phyloP scores from a whole-genome alignment of 2,329 filamentous ascomycete genomes.

The Sclerotinia spermophila region DNA sequence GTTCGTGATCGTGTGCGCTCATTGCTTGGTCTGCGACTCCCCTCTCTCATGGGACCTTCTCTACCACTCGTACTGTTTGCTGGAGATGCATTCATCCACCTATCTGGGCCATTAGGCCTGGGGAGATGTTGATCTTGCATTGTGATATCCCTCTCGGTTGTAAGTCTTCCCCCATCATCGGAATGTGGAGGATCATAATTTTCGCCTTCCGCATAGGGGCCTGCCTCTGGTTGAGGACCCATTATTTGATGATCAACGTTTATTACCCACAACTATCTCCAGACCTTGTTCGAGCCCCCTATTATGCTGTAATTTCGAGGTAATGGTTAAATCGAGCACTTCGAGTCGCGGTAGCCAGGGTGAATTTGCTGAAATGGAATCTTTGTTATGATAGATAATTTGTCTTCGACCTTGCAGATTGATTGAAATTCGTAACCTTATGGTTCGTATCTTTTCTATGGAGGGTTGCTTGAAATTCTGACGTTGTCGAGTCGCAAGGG shows the following conservation, averaged over 20 bases:
- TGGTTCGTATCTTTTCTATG: constrained; percentile 16
- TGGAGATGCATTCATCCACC: constrained; percentile 33
- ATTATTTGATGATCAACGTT: constrained; percentile 27
- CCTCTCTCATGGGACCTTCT: constrained; percentile 27
- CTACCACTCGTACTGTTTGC: constrained; percentile 32
- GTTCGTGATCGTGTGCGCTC: constrained; percentile 57
- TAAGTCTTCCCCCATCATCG: constrained; percentile 28
- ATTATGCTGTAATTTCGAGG: constrained; percentile 20
- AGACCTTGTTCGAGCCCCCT: constrained; percentile 18
- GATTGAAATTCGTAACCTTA: constrained; percentile 17
- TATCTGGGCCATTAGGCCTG: constrained; percentile 33
- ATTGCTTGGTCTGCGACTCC: constrained; percentile 40
- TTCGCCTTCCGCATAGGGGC: constrained; percentile 34
- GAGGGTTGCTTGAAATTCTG: constrained; percentile 24
- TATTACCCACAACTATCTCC: constrained; percentile 19
- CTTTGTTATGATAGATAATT: constrained; percentile 13
- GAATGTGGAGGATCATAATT: constrained; percentile 27
- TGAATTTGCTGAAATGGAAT: constrained; percentile 20
- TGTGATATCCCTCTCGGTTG: constrained; percentile 27
- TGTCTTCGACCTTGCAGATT: constrained; percentile 5
- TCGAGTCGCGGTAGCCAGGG: constrained; percentile 25
- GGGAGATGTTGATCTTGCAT: constrained; percentile 27
- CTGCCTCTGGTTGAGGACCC: constrained; percentile 40
- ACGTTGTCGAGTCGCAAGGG: constrained; percentile 33
- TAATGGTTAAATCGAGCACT: constrained; percentile 16